These are phyloP conservation scores for Ogataea neopini DNA, from an alignment of 805 yeast species.

Conservation along the genomic window DNA sequence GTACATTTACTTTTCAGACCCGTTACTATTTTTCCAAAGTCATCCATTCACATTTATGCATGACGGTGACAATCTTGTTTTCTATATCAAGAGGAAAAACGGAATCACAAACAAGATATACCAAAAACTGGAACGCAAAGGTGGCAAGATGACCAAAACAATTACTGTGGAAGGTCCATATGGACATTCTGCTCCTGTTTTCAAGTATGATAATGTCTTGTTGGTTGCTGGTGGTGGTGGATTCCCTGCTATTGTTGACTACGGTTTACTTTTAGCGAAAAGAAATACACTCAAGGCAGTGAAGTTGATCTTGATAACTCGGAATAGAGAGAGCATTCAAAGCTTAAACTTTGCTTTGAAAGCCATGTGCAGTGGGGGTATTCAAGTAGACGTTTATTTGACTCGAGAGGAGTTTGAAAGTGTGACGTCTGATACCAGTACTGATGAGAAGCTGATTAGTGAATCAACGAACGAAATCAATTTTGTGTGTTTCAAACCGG, in stretches of 20 bases:
- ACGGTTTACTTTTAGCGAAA: slow-evolving; percentile 35
- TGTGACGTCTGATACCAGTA: neutral
- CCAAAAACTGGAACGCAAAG: slow-evolving; percentile 33
- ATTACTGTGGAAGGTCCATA: slow-evolving; percentile 69
- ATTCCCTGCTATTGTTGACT: slow-evolving; percentile 53
- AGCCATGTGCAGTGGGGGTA: slow-evolving; percentile 29
- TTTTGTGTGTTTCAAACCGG: neutral
- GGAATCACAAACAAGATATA: slow-evolving; percentile 51
- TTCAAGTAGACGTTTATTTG: slow-evolving; percentile 38
- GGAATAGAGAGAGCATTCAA: slow-evolving; percentile 46
- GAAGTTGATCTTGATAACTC: slow-evolving; percentile 61
- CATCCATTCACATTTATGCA: slow-evolving; percentile 67
- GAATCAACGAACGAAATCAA: neutral
- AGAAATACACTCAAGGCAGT: slow-evolving; percentile 27
- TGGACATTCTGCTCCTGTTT: slow-evolving; percentile 51
- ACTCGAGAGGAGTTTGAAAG: slow-evolving; percentile 24
- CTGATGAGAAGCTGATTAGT: neutral
- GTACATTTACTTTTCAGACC: slow-evolving; percentile 55
- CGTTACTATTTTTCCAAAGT: slow-evolving; percentile 61
- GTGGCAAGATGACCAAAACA: slow-evolving; percentile 32
- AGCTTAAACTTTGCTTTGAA: slow-evolving; percentile 45
- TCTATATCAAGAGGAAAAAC: slow-evolving; percentile 48
- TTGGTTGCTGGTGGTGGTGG: slow-evolving; percentile 75
- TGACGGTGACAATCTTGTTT: slow-evolving; percentile 37
- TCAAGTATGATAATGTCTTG: slow-evolving; percentile 49